phyloP scores from a whole-genome alignment of 129 eudicot genomes.

The Centaurea solstitialis region DNA sequence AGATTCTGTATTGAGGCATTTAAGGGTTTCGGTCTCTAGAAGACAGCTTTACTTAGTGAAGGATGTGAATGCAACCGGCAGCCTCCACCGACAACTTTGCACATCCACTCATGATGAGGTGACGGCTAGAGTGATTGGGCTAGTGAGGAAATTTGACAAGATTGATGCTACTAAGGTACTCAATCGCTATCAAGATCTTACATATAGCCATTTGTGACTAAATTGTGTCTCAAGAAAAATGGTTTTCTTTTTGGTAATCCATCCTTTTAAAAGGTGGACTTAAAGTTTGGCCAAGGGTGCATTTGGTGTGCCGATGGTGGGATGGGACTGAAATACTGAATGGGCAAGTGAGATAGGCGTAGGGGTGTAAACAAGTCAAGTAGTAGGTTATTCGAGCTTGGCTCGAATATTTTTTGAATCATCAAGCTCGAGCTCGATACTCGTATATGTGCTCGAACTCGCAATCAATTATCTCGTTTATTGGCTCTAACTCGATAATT shows the following conservation, averaged over 20 bases:
- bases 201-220: background rate
- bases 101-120: slow-evolving; percentile 51
- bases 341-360: background rate
- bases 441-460: too few species aligned
- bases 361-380: too few species aligned
- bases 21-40: slow-evolving; percentile 44
- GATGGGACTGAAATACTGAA: background rate
- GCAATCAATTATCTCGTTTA: too few species aligned
- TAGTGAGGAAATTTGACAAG: slow-evolving; percentile 78
- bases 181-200: background rate
- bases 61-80: slow-evolving; percentile 17
- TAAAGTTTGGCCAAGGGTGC: background rate
- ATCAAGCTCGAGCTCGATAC: too few species aligned
- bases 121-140: slow-evolving; percentile 54
- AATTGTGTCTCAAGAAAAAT: slow-evolving; percentile 13
- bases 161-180: slow-evolving; percentile 70
- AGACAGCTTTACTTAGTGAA: slow-evolving; percentile 5
- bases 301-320: background rate
- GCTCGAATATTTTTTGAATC: too few species aligned
- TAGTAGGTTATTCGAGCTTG: too few species aligned
- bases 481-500: too few species aligned
- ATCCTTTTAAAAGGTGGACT: background rate
- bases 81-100: slow-evolving; percentile 39
- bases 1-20: slow-evolving; percentile 44
- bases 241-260: slow-evolving; percentile 14